These are phyloP conservation scores for Passalora sequoiae DNA, from an alignment of 2,329 filamentous ascomycete species.

Conservation along the genomic window DNA sequence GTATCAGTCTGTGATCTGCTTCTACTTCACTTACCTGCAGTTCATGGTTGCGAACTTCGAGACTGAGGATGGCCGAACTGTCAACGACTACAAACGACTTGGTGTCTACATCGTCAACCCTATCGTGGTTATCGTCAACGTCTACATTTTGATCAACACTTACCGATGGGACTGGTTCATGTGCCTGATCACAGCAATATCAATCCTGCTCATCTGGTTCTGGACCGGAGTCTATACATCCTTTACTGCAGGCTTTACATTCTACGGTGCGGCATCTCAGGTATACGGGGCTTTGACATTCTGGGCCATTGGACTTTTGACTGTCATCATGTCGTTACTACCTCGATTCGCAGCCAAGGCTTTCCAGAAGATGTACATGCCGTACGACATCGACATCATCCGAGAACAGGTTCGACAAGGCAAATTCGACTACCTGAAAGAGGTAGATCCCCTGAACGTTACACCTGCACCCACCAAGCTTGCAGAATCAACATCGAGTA, in stretches of 20 bases:
- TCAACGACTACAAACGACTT: conserved; percentile 76
- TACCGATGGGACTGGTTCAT: conserved; percentile 99
- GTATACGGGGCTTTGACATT: conserved; percentile 78
- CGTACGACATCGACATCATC: conserved; percentile 88
- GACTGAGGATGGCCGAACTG: conserved; percentile 64
- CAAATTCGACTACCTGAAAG: conserved; percentile 69
- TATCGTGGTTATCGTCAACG: conserved; percentile 81
- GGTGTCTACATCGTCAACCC: conserved; percentile 82
- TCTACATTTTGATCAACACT: conserved; percentile 91
- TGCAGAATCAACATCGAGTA: conserved; percentile 53
- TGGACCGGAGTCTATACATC: conserved; percentile 88
- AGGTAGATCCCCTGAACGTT: conserved; percentile 42
- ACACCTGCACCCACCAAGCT: conserved; percentile 44
- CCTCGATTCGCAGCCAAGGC: conserved; percentile 83
- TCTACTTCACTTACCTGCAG: conserved; percentile 84
- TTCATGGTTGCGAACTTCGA: conserved; percentile 65
- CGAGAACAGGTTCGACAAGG: conserved; percentile 84
- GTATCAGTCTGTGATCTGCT: conserved; percentile 90
- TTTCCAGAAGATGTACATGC: conserved; percentile 89
- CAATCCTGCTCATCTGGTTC: conserved; percentile 82
- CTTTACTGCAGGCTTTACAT: conserved; percentile 53
- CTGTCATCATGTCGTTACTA: conserved; percentile 74
- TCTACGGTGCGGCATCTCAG: conserved; percentile 74
- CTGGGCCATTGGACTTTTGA: conserved; percentile 78
- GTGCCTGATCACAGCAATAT: conserved; percentile 72